Conservation (phyloP, 805 yeast genomes). For the Kodamaea kaohsiungensis region DNA sequence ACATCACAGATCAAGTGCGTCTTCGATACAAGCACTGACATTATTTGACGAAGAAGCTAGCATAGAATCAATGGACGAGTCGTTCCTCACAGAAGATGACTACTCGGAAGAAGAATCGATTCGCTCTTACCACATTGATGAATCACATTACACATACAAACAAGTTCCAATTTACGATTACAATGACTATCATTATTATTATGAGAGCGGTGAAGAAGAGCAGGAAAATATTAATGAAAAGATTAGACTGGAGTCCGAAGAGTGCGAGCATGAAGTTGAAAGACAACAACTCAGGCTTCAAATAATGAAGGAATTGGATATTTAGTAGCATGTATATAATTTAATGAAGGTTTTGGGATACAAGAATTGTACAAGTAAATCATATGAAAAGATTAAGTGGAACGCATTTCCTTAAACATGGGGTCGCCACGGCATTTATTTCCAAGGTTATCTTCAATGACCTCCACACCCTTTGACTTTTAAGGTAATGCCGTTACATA, state of each 20-base stretch:
- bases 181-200: constrained; percentile 14
- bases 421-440: too few species aligned
- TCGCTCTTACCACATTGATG: constrained; percentile 10
- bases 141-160: constrained; percentile 5
- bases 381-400: too few species aligned
- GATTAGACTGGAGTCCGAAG: background rate
- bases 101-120: constrained; percentile 19
- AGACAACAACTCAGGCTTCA: constrained; percentile 40
- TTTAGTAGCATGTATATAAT: background rate
- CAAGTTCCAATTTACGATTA: constrained; percentile 8
- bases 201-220: constrained; percentile 10
- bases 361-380: too few species aligned
- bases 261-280: constrained; percentile 32
- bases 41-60: constrained; percentile 7
- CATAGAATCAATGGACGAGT: constrained; percentile 20
- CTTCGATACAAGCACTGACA: constrained; percentile 1
- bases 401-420: too few species aligned
- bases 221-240: background rate
- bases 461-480: background rate
- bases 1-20: constrained; percentile 18
- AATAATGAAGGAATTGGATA: constrained; percentile 34
- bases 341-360: background rate
- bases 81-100: constrained; percentile 16
- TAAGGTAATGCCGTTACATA: too few species aligned
- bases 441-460: background rate